Conservation (phyloP, 306 rosid species). For the Comarum palustre region DNA sequence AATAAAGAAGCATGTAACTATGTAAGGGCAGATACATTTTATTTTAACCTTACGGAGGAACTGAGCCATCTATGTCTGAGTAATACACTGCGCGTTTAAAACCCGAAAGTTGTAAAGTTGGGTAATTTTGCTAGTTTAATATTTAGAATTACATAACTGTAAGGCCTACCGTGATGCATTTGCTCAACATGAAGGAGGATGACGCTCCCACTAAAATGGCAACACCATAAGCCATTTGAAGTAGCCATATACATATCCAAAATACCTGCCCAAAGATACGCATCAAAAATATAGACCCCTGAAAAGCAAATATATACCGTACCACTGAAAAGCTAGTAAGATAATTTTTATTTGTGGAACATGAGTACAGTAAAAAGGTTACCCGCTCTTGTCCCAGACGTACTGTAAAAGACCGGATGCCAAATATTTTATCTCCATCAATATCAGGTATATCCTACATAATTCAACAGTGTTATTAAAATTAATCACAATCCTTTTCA, state of each 20-base stretch:
- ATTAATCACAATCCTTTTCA: neutral
- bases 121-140: neutral
- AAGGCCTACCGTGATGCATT: conserved; percentile 62
- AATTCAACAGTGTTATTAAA: conserved; percentile 18
- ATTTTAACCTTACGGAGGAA: neutral
- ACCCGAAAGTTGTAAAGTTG: neutral
- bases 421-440: conserved; percentile 82
- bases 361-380: conserved; percentile 15
- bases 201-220: conserved; percentile 74
- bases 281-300: conserved; percentile 1
- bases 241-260: conserved; percentile 85
- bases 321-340: too few species aligned
- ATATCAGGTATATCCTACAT: conserved; percentile 92
- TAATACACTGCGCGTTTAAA: neutral
- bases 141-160: conserved; percentile 9
- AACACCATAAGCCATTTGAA: conserved; percentile 73
- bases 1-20: neutral
- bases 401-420: conserved; percentile 82
- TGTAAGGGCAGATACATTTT: too few species aligned
- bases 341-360: conserved; percentile 27
- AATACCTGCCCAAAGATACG: conserved; percentile 62
- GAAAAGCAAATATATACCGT: too few species aligned
- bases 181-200: conserved; percentile 73
- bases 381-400: conserved; percentile 86
- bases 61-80: neutral